These are phyloP conservation scores for Paecilomyces dactylethromorphus DNA, from an alignment of 2,329 filamentous ascomycete species.

Conservation along the genomic window DNA sequence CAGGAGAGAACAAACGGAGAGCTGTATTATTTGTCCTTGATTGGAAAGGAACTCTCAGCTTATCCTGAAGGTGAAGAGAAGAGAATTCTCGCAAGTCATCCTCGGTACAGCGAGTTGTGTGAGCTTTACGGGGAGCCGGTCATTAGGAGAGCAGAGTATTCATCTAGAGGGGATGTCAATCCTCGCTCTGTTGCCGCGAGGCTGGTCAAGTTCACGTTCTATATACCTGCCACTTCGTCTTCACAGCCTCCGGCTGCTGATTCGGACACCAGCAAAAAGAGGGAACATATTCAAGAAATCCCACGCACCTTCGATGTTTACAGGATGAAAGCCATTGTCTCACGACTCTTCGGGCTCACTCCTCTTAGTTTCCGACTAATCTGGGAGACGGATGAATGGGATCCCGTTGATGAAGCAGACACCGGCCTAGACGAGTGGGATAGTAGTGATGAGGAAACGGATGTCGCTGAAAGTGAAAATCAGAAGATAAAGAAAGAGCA, in stretches of 20 bases:
- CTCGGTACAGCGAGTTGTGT: conserved; percentile 68
- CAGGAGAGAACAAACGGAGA: conserved; percentile 82
- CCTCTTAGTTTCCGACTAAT: conserved; percentile 62
- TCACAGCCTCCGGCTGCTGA: conserved; percentile 2
- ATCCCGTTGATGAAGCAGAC: conserved; percentile 63
- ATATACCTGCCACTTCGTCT: conserved; percentile 34
- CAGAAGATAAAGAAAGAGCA: conserved; percentile 22
- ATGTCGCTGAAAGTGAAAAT: conserved; percentile 45
- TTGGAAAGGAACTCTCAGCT: conserved; percentile 64
- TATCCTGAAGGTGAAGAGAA: conserved; percentile 36
- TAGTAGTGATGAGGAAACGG: conserved; percentile 17
- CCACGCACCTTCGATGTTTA: conserved; percentile 78
- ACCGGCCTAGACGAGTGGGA: conserved; percentile 48
- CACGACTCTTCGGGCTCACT: conserved; percentile 58
- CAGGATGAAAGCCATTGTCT: conserved; percentile 69
- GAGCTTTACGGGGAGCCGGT: conserved; percentile 66
- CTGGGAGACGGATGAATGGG: conserved; percentile 89
- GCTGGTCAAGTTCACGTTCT: conserved; percentile 58
- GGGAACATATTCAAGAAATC: conserved; percentile 45
- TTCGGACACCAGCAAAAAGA: not conserved
- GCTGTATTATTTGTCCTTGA: conserved; percentile 83
- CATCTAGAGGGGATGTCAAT: conserved; percentile 43
- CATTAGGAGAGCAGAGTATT: conserved; percentile 49
- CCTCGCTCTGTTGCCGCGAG: conserved; percentile 77
- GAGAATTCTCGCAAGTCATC: conserved; percentile 57